phyloP scores from a whole-genome alignment of 352 stramenopile species.

The Phytophthora boehmeriae region DNA sequence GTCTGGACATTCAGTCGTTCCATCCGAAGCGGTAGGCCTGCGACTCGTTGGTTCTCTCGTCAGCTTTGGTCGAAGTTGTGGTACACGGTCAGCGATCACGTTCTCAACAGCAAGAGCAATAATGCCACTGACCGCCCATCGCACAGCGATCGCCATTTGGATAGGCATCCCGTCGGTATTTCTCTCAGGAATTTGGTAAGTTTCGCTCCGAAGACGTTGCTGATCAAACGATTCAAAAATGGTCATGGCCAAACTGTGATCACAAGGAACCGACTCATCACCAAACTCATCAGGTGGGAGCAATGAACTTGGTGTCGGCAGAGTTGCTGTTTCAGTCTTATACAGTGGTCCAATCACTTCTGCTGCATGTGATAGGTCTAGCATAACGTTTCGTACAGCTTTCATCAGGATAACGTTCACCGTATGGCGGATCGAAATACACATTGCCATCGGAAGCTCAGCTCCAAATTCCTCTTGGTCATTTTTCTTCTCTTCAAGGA shows the following conservation, averaged over 20 bases:
- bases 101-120: conserved; percentile 49
- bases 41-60: background rate
- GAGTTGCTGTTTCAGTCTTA: background rate
- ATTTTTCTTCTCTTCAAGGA: background rate
- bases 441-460: conserved; percentile 26
- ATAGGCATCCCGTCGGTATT: conserved; percentile 27
- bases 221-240: conserved; percentile 28
- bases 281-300: background rate
- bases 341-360: background rate
- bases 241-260: conserved; percentile 21
- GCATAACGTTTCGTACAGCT: conserved; percentile 33
- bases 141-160: conserved; percentile 54
- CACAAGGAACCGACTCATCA: conserved; percentile 11
- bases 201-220: conserved; percentile 6
- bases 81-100: conserved; percentile 20
- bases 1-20: background rate
- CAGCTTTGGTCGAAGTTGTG: background rate
- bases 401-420: conserved; percentile 39
- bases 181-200: conserved; percentile 13
- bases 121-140: conserved; percentile 45
- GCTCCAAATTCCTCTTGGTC: conserved; percentile 4
- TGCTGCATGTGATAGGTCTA: conserved; percentile 19
- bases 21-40: background rate
- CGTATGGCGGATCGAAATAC: conserved; percentile 37
- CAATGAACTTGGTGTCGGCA: background rate